Evolutionary conservation across 371 early-diverging fungal species (phyloP), one percentile per base, ranked within the genome.

Genomic region (Mucor saturninus): DNA sequence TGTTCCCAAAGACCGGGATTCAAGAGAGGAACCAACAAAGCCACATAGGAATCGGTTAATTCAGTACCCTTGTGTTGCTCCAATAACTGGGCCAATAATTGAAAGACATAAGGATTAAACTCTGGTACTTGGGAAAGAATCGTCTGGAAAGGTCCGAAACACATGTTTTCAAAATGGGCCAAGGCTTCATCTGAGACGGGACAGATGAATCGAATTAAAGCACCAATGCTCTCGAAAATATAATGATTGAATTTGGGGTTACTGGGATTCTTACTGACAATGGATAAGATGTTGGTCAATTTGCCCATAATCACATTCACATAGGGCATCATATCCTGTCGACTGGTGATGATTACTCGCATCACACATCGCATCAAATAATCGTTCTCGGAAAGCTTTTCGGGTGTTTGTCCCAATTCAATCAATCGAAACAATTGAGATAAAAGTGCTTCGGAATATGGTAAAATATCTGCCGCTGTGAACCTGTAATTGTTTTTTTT

Each of bases 211-310:
- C 93, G 81, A 63, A 97, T 90, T 69, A 97, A 71, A 6, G 93
- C 89, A 15, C 92, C 94, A 54, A 99, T 84, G 15, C 94, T 85
- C 74, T 99, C 99, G 74, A 98, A 99, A 30, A 93, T 75, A 74
- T 88, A 98, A 75, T 99, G 98, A 74, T 93, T 97, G 90, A 98
- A 99, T 54, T 88, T 89, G 4, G 99, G 98, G 76, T 99, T 98
- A 75, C 93, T 92, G 11, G 99, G 99, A 70, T 99, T 99, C 61
- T 84, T 84, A 75, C 91, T 89, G n/a, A 98, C 91, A 40, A 88
- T 77, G n/a, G 83, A 83, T 56, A 98, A 77, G 39, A 97, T 89
- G 26, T 71, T 75, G 1, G 89, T 91, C 63, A 97, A 71, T 46
- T 90, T 86, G 50, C 64, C 77, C 69, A 97, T 83, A 38, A 94